Evolutionary conservation across 2,329 filamentous ascomycete species (phyloP), one percentile per base, ranked within the genome.

Genomic region (Pseudocercospora crystallina): DNA sequence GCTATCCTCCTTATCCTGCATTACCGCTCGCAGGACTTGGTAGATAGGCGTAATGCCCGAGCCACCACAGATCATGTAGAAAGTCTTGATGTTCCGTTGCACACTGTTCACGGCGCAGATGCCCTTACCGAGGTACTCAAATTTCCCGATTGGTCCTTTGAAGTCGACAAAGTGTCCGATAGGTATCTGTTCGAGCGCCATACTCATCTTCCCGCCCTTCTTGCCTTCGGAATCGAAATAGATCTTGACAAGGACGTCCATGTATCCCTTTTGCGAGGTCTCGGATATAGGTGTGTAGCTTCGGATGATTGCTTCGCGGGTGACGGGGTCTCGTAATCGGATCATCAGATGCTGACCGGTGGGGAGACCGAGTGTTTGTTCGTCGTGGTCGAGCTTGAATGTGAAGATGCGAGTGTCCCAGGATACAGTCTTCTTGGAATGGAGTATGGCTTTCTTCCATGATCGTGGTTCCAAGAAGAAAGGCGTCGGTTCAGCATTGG

Each of bases 41-140:
- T 85, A 94, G 57, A 96, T 88, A 0, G 91, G 91, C n/a, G 91
- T 96, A 63, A 96, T 87, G 1, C 91, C 91, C n/a, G 83, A 89
- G 5, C 91, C 91, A 11, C 81, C 91, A 61, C 89, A 94, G 30
- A 96, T 84, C 90, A 96, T 95, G 65, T 87, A 76, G 68, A 96
- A 89, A 10, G 79, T 80, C 45, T 78, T 80, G 1, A 95, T 80
- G 0, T 61, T 70, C 8, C 84, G 74, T 50, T 75, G 34, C 14
- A 74, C 76, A 0, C 80, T 80, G 30, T 80, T 80, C 36, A 95
- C 71, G 0, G 72, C 65, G 61, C 87, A 89, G 2, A 70, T 56
- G 0, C 90, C 90, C 0, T 75, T 71, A 0, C 87, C 86, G 0
- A 85, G 73, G 62, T 96, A 96, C 62, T 87, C 82, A 57, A 96